Evolutionary conservation across 805 yeast species (phyloP).

Genomic region (Scheffersomyces coipomensis): DNA sequence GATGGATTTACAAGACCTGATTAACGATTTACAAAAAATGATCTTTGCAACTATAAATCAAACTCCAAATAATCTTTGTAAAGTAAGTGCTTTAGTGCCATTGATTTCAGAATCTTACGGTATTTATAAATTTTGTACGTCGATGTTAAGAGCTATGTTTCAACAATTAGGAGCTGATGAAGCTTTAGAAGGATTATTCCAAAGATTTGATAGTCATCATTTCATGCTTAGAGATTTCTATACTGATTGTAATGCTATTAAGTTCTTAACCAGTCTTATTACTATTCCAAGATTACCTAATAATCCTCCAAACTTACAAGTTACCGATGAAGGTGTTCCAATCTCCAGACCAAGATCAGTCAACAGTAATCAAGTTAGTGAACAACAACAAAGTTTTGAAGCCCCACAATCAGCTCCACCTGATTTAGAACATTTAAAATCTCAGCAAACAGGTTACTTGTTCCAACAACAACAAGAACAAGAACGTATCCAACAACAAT

Average conservation of each 20-base stretch:
- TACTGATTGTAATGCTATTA: slow-evolving; percentile 84
- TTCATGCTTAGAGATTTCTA: slow-evolving; percentile 76
- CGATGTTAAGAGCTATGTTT: slow-evolving; percentile 89
- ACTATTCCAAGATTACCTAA: slow-evolving; percentile 69
- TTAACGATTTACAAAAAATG: slow-evolving; percentile 74
- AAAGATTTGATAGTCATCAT: slow-evolving; percentile 70
- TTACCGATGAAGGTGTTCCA: slow-evolving; percentile 41
- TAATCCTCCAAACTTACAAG: slow-evolving; percentile 58
- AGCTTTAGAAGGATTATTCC: slow-evolving; percentile 71
- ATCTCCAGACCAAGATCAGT: slow-evolving; percentile 31
- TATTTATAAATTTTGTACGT: slow-evolving; percentile 80
- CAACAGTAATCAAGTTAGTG: slow-evolving; percentile 39
- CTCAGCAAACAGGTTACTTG: slow-evolving; percentile 57
- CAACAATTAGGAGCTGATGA: slow-evolving; percentile 71
- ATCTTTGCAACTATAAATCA: slow-evolving; percentile 70
- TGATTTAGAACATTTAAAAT: slow-evolving; percentile 31
- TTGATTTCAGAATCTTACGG: slow-evolving; percentile 90
- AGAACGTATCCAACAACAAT: slow-evolving; percentile 56
- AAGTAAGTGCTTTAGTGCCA: slow-evolving; percentile 84
- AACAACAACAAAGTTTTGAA: slow-evolving; percentile 35
- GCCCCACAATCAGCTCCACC: slow-evolving; percentile 39
- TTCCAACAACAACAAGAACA: slow-evolving; percentile 60
- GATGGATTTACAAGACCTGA: slow-evolving; percentile 79
- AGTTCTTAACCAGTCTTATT: slow-evolving; percentile 75
- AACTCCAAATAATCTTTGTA: slow-evolving; percentile 66